Evolutionary conservation across 2,329 filamentous ascomycete genomes (phyloP).

Genomic region (Cladosporium sp.): DNA sequence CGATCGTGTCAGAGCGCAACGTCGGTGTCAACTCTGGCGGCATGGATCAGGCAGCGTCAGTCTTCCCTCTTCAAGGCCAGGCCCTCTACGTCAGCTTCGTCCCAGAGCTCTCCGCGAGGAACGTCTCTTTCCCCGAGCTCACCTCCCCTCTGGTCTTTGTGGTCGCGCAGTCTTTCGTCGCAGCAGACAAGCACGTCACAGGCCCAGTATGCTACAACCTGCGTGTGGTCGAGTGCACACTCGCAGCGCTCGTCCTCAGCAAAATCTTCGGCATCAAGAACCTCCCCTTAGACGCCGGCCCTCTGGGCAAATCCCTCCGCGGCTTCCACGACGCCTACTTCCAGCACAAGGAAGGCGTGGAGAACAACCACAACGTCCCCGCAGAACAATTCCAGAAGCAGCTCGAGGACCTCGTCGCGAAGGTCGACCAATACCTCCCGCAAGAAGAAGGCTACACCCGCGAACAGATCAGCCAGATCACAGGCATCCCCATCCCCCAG

Average conservation of each 20-base stretch:
- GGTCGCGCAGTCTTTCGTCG: conserved; percentile 90
- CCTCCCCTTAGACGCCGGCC: conserved; percentile 73
- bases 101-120: conserved; percentile 69
- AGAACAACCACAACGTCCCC: conserved; percentile 45
- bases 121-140: conserved; percentile 77
- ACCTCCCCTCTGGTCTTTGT: conserved; percentile 83
- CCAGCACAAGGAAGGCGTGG: conserved; percentile 46
- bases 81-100: conserved; percentile 89
- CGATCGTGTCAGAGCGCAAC: conserved; percentile 88
- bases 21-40: conserved; percentile 97
- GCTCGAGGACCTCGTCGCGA: conserved; percentile 66
- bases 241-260: conserved; percentile 69
- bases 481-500: conserved; percentile 65
- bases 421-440: conserved; percentile 67
- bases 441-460: conserved; percentile 83
- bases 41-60: conserved; percentile 96
- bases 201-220: conserved; percentile 95
- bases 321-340: conserved; percentile 87
- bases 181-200: conserved; percentile 90
- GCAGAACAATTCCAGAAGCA: conserved; percentile 53
- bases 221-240: conserved; percentile 88
- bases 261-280: conserved; percentile 56
- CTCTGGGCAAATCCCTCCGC: conserved; percentile 75
- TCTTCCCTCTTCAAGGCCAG: conserved; percentile 81
- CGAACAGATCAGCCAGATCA: conserved; percentile 71